Evolutionary conservation across 306 rosid species (phyloP).

Genomic region (Dryas alaskensis): DNA sequence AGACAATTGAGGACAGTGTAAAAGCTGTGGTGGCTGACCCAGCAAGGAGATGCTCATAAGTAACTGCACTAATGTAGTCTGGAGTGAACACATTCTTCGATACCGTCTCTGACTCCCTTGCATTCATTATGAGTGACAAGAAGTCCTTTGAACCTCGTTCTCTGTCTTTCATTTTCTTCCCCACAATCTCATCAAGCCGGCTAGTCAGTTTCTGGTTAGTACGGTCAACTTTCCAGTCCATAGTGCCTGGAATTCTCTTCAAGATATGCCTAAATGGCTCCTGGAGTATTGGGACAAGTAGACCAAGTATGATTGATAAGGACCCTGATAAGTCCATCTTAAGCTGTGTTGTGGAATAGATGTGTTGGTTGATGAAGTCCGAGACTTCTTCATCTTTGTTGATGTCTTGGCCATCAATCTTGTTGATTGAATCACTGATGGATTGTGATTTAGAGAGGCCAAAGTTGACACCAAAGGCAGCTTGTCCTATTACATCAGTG

Average conservation of each 20-base stretch:
- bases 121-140: slow-evolving; percentile 67
- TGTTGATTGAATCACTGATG: slow-evolving; percentile 26
- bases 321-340: slow-evolving; percentile 95
- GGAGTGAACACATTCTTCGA: slow-evolving; percentile 55
- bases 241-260: slow-evolving; percentile 84
- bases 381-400: slow-evolving; percentile 45
- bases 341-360: slow-evolving; percentile 80
- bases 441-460: slow-evolving; percentile 60
- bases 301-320: slow-evolving; percentile 79
- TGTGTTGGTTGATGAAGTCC: slow-evolving; percentile 73
- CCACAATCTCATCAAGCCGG: slow-evolving; percentile 69
- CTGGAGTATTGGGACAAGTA: slow-evolving; percentile 72
- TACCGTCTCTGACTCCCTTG: slow-evolving; percentile 56
- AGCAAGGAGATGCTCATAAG: slow-evolving; percentile 88
- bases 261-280: slow-evolving; percentile 80
- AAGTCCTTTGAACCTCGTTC: slow-evolving; percentile 62
- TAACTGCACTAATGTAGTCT: slow-evolving; percentile 75
- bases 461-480: slow-evolving; percentile 92
- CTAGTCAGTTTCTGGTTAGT: slow-evolving; percentile 51
- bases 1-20: slow-evolving; percentile 66
- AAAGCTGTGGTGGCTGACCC: slow-evolving; percentile 90
- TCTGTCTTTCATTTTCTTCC: slow-evolving; percentile 52
- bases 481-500: slow-evolving; percentile 76
- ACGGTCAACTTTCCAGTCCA: slow-evolving; percentile 80
- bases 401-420: not conserved